Base-by-base conservation (phyloP, 257 asterid genomes). In the Cordia subcordata region DNA sequence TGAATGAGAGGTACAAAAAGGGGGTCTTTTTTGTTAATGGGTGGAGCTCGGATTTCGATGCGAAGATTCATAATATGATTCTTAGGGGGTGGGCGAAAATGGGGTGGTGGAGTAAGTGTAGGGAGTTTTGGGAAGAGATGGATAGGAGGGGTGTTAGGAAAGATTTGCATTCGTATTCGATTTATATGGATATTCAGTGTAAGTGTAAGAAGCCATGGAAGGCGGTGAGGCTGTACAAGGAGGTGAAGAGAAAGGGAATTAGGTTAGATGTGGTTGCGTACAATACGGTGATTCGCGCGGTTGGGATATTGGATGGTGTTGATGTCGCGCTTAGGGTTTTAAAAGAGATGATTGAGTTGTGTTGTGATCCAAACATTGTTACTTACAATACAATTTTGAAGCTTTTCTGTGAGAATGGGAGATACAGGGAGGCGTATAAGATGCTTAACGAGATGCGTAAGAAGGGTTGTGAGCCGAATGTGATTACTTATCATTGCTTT, bases 121-220 rank as follows among this genome's bases (percentile, higher is more conserved):
- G 78, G 76, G 90, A 82, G 76, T 80, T 83, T 57, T 92, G 96
- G 98, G 95, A 92, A 66, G 94, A 79, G 69, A 88, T 92, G 96
- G 96, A 92, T 69, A 75, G 45, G 64, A 81, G 60, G 74, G 93
- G 87, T 50, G 85, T 84, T 61, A 14, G 44, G 20, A 92, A 88
- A 64, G 95, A 92, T 75, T 70, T 92, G 73, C 75, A 67, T 74
- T 92, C 96, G 1, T 91, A 88, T 70, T 82, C 95, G 10, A 88
- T 85, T 51, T 88, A 76, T 56, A 92, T 92, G 98, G 96, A 88
- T 67, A 82, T 92, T 39, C 94, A 77, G 49, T 71, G 87, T 75
- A 92, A 92, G 76, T 68, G 96, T 19, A 82, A 93, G 64, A 91
- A 84, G 73, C 94, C 95, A 4, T 91, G 92, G 90, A 88, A 79